Percentiles rank a stretch among this genome's conserved stretches.
Conservation (phyloP, 1,284 basidiomycete species). For the Inonotus obliquus region DNA sequence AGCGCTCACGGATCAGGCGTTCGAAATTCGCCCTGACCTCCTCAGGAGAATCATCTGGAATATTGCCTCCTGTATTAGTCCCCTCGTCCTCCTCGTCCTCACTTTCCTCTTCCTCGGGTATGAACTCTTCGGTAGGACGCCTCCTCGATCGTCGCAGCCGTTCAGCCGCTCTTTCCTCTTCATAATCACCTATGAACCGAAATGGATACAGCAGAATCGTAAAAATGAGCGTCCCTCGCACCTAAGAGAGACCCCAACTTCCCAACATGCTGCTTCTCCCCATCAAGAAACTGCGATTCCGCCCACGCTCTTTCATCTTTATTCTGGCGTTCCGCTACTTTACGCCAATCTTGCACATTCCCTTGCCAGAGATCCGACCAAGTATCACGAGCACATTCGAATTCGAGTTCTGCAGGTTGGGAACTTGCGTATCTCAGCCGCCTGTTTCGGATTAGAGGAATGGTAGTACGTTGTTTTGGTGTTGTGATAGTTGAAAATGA, state of each 20-base stretch:
- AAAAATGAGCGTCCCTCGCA: background rate
- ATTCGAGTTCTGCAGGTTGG: slow-evolving; percentile 48
- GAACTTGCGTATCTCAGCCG: slow-evolving; percentile 54
- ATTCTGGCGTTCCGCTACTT: slow-evolving; percentile 46
- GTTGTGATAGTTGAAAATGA: slow-evolving; percentile 59
- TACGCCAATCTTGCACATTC: slow-evolving; percentile 32
- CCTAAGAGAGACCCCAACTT: slow-evolving; percentile 57
- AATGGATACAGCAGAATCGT: background rate
- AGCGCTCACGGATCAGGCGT: slow-evolving; percentile 55
- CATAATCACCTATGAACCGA: slow-evolving; percentile 47
- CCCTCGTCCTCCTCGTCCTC: slow-evolving; percentile 48
- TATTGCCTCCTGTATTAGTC: slow-evolving; percentile 24
- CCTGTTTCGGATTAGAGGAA: slow-evolving; percentile 64
- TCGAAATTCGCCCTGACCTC: slow-evolving; percentile 50
- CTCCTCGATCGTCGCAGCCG: slow-evolving; percentile 46
- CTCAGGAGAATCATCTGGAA: slow-evolving; percentile 39
- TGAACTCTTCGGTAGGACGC: slow-evolving; percentile 39
- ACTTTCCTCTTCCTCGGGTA: slow-evolving; percentile 62
- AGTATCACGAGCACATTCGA: slow-evolving; percentile 42
- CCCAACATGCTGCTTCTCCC: slow-evolving; percentile 55
- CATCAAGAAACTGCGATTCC: slow-evolving; percentile 53
- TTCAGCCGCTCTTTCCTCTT: slow-evolving; percentile 69
- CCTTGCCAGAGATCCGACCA: slow-evolving; percentile 70
- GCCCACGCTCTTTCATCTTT: slow-evolving; percentile 68
- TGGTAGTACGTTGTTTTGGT: slow-evolving; percentile 58